Evolutionary conservation across 768 basidiomycete species (phyloP), one percentile per base, ranked within the genome.

Genomic region (Auriscalpium vulgare): DNA sequence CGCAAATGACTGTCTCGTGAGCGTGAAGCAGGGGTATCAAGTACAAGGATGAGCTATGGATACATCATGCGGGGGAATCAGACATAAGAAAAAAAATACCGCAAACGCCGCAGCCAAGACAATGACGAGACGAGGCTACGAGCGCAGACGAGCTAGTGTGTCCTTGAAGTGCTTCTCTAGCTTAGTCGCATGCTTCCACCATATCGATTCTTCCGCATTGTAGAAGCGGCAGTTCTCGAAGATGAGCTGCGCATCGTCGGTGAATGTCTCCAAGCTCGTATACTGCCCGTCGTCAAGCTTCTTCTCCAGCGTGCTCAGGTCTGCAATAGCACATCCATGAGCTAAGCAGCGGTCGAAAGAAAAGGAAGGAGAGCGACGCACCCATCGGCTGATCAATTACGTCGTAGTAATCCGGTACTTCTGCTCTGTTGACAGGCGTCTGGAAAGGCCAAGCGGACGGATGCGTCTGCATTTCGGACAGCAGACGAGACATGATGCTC

Each of bases 371-470:
- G 37, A 46, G 35, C 5, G 29, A 76, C 83, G 56, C 62, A 93
- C 93, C 94, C 95, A 98, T 98, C 3, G 97, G 97, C 56, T 84
- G 73, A 63, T 84, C 85, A 66, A 98, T 85, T 49, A 94, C 82
- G 19, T 91, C 86, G 69, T 91, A 88, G 64, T 99, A 99, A 66
- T 97, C 95, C 7, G 78, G 69, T 7, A 95, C 95, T 57, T 92
- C 87, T 7, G 82, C 81, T 2, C 69, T 74, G 61, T 86, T 84
- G 46, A 98, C 95, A 3, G 97, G 93, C 52, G 77, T 68, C 35
- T 76, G 72, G 72, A 98, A 99, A 7, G 97, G 83, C 95, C 97
- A 99, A 1, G 89, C 82, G 43, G 81, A 78, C 9, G 86, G 78
- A 65, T 94, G 87, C 34, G 75, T 79, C 67, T 88, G 83, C 54